A percentile compares a stretch with the other conserved stretches of the same genome.
Evolutionary conservation across 73 alveolate species (phyloP).

Genomic region (Uronychia setigera): DNA sequence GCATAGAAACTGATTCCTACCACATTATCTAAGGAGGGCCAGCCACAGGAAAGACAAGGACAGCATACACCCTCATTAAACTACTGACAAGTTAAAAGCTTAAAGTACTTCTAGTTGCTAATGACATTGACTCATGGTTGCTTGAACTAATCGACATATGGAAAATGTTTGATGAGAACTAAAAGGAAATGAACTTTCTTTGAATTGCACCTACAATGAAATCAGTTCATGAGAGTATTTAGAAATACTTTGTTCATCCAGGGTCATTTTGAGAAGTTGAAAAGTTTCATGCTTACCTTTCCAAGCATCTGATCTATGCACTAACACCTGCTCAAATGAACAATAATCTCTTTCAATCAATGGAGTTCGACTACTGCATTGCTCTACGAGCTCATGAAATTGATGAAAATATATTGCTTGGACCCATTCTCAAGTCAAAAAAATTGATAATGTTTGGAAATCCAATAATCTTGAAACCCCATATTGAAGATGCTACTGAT

Average conservation of each 20-base stretch:
- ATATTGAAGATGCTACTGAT: no score
- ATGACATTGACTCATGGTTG: neutral
- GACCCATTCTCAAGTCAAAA: neutral
- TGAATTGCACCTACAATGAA: neutral
- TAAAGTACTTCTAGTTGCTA: slow-evolving; percentile 17
- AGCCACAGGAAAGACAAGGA: slow-evolving; percentile 43
- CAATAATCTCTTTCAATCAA: neutral
- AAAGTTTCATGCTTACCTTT: neutral
- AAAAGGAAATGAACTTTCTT: neutral
- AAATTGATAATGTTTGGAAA: neutral
- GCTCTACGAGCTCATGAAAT: neutral
- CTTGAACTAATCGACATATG: neutral
- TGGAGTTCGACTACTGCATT: neutral
- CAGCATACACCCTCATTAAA: slow-evolving; percentile 8
- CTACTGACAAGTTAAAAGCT: slow-evolving; percentile 7
- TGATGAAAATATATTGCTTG: neutral
- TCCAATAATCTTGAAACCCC: no score
- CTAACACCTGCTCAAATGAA: neutral
- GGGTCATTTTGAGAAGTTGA: neutral
- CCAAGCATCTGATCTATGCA: neutral
- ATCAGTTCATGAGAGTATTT: neutral
- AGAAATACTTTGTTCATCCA: neutral
- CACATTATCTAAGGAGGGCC: slow-evolving; percentile 47
- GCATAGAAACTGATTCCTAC: slow-evolving; percentile 1
- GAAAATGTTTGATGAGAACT: neutral